These are phyloP conservation scores for Leishmania gerbilli DNA, from an alignment of 208 protist species.

Conservation along the genomic window DNA sequence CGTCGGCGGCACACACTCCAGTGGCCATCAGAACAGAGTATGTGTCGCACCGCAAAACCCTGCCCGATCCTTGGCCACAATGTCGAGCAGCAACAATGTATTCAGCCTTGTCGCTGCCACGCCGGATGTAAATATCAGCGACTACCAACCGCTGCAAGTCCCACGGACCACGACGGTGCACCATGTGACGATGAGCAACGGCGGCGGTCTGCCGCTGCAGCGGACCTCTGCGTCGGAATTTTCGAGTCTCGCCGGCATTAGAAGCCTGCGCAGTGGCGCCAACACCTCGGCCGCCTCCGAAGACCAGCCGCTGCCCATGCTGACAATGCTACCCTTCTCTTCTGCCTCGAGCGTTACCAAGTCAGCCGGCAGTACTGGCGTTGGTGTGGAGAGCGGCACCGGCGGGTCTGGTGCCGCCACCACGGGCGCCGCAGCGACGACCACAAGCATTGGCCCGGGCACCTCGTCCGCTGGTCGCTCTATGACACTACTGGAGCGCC, in stretches of 20 bases:
- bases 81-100: not conserved
- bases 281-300: not conserved
- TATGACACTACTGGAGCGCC: constrained; percentile 77
- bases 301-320: constrained; percentile 12
- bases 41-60: not conserved
- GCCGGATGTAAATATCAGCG: constrained; percentile 14
- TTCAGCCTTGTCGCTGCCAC: constrained; percentile 8
- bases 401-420: not conserved
- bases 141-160: not conserved
- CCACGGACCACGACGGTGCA: not conserved
- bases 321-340: constrained; percentile 14
- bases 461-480: constrained; percentile 26
- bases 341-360: not conserved
- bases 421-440: not conserved
- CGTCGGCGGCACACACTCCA: not conserved
- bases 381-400: not conserved
- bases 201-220: not conserved
- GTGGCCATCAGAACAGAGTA: not conserved
- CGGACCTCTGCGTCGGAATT: constrained; percentile 6
- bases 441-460: not conserved
- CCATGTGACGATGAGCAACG: not conserved
- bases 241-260: not conserved
- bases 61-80: not conserved
- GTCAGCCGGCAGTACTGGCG: not conserved
- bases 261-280: constrained; percentile 4